Evolutionary conservation across 176 grass and related monocot genomes (phyloP).

Genomic region (Lolium rigidum): DNA sequence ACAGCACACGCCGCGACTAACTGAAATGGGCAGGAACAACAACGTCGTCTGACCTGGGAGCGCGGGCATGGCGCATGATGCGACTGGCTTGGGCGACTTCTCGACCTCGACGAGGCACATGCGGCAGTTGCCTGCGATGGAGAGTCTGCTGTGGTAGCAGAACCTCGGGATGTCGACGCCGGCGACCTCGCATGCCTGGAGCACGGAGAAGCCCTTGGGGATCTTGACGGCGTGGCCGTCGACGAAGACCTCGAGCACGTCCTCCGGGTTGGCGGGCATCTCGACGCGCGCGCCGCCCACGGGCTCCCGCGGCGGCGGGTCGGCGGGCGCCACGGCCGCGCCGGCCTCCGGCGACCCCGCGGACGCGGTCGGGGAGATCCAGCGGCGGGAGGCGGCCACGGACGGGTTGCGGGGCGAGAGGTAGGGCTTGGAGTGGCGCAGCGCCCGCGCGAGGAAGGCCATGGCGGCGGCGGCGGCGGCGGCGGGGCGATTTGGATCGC

Average conservation of each 20-base stretch:
- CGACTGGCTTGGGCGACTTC: conserved; percentile 99
- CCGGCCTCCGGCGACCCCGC: conserved; percentile 64
- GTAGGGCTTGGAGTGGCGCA: conserved; percentile 66
- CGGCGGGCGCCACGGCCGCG: conserved; percentile 43
- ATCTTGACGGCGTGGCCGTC: conserved; percentile 93
- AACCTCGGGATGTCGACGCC: conserved; percentile 95
- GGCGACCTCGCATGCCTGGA: conserved; percentile 97
- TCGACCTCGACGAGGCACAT: conserved; percentile 99
- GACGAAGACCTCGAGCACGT: conserved; percentile 94
- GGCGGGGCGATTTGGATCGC: conserved; percentile 50
- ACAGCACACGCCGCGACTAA: background rate
- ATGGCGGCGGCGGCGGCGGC: conserved; percentile 46
- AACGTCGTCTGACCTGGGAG: conserved; percentile 61
- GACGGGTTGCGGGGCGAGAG: conserved; percentile 41
- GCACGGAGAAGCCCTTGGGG: conserved; percentile 94
- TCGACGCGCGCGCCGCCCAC: conserved; percentile 77
- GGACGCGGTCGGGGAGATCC: conserved; percentile 76
- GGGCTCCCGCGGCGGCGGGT: conserved; percentile 55
- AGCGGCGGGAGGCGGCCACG: conserved; percentile 49
- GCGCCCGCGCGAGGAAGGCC: conserved; percentile 77
- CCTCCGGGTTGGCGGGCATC: conserved; percentile 70
- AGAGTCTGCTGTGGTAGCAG: conserved; percentile 95
- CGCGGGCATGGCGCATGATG: conserved; percentile 97
- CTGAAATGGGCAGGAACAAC: background rate
- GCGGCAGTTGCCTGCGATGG: conserved; percentile 93